These are phyloP conservation scores for Themeda triandra DNA, from an alignment of 176 grass and related monocot species.

Conservation along the genomic window DNA sequence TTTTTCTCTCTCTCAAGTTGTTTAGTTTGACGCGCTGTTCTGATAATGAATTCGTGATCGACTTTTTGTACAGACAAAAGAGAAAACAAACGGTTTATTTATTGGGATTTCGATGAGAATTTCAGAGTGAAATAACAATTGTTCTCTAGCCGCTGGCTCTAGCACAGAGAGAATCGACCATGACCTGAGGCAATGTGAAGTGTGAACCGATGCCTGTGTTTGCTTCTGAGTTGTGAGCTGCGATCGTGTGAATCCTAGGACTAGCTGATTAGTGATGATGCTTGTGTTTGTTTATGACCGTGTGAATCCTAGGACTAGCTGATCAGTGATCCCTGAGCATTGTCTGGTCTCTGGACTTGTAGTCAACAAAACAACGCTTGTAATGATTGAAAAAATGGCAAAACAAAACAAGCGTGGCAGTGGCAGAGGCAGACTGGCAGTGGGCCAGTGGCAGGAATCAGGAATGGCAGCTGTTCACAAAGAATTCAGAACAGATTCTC, in stretches of 20 bases:
- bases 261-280: too few species aligned
- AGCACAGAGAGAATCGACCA: background rate
- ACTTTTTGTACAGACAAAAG: background rate
- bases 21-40: background rate
- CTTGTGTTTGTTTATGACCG: background rate
- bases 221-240: background rate
- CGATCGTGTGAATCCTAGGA: background rate
- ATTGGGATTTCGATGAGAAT: background rate
- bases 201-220: background rate
- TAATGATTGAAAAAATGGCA: too few species aligned
- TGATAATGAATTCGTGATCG: background rate
- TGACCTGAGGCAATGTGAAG: background rate
- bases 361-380: background rate
- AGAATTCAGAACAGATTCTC: background rate
- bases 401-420: background rate
- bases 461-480: background rate
- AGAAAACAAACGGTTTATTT: background rate
- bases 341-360: background rate
- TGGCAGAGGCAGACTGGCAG: background rate
- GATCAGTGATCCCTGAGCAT: background rate
- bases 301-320: background rate
- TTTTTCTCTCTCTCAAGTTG: background rate
- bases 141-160: background rate
- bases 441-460: background rate
- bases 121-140: background rate